Percentiles rank a stretch among this genome's conserved stretches.
These are phyloP conservation scores for Colletotrichum sp. DNA, from an alignment of 2,329 filamentous ascomycete species.

Conservation along the genomic window DNA sequence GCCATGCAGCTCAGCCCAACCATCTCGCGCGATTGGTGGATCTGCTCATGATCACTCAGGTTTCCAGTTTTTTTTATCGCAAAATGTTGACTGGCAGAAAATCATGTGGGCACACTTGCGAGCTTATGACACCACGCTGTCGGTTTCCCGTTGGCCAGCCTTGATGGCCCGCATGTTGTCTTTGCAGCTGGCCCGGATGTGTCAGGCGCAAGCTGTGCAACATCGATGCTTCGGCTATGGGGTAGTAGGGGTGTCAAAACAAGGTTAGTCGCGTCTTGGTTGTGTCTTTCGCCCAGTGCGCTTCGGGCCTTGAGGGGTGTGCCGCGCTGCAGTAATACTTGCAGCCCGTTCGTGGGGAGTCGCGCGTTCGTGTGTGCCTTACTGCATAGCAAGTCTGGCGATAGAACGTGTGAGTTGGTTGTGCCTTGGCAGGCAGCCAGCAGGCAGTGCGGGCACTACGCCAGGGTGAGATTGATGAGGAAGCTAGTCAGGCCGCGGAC, in stretches of 20 bases:
- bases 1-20: slow-evolving; percentile 6
- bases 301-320: neutral
- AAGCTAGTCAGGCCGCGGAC: neutral
- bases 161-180: neutral
- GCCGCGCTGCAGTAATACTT: neutral
- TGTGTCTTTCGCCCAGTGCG: neutral
- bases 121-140: slow-evolving; percentile 8
- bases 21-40: slow-evolving; percentile 10
- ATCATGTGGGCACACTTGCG: slow-evolving; percentile 12
- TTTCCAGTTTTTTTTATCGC: neutral
- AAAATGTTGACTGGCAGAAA: neutral
- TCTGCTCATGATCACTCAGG: slow-evolving; percentile 1
- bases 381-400: neutral
- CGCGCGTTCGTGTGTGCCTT: neutral
- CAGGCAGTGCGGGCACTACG: neutral
- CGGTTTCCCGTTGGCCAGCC: neutral
- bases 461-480: neutral
- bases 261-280: slow-evolving; percentile 20
- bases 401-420: neutral
- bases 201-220: slow-evolving; percentile 13
- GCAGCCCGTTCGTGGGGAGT: neutral
- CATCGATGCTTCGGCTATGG: neutral
- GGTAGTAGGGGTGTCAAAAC: slow-evolving; percentile 1
- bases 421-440: neutral
- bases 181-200: slow-evolving; percentile 7